These are phyloP conservation scores for Lithospermum erythrorhizon DNA, from an alignment of 257 asterid species.

Conservation along the genomic window DNA sequence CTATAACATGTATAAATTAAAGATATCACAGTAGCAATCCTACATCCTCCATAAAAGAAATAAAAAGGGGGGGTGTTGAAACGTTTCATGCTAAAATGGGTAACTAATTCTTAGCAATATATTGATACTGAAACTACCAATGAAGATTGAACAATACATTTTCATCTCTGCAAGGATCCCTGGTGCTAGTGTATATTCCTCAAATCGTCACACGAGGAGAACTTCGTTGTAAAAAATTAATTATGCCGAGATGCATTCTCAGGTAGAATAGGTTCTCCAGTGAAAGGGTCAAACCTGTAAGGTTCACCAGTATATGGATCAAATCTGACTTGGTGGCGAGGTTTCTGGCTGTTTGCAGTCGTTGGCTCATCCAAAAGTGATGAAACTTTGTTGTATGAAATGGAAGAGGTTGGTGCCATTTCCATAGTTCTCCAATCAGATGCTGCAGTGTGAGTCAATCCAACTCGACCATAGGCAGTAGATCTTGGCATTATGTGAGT, in stretches of 20 bases:
- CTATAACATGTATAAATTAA: too few species aligned
- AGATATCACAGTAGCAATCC: neutral
- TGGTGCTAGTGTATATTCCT: too few species aligned
- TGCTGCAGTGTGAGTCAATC: neutral
- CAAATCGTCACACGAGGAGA: too few species aligned
- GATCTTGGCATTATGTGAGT: neutral
- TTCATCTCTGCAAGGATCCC: neutral
- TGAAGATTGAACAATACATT: neutral
- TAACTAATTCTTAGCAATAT: too few species aligned
- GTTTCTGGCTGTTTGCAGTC: slow-evolving; percentile 19
- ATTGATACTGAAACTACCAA: neutral
- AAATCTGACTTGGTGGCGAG: slow-evolving; percentile 54
- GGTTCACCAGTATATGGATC: slow-evolving; percentile 87
- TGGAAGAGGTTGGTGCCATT: neutral
- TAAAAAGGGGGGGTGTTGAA: too few species aligned
- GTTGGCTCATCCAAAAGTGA: slow-evolving; percentile 13
- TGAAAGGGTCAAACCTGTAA: slow-evolving; percentile 86
- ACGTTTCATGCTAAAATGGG: too few species aligned
- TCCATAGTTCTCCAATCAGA: neutral
- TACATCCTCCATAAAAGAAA: too few species aligned
- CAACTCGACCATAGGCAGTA: neutral
- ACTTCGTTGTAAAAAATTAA: too few species aligned
- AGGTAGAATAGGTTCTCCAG: slow-evolving; percentile 71
- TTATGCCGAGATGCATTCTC: slow-evolving; percentile 18
- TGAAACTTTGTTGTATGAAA: slow-evolving; percentile 23